Evolutionary conservation across 1,284 basidiomycete genomes (phyloP), one percentile per base, ranked within the genome.

Genomic region (Mrakiaceae sp.): DNA sequence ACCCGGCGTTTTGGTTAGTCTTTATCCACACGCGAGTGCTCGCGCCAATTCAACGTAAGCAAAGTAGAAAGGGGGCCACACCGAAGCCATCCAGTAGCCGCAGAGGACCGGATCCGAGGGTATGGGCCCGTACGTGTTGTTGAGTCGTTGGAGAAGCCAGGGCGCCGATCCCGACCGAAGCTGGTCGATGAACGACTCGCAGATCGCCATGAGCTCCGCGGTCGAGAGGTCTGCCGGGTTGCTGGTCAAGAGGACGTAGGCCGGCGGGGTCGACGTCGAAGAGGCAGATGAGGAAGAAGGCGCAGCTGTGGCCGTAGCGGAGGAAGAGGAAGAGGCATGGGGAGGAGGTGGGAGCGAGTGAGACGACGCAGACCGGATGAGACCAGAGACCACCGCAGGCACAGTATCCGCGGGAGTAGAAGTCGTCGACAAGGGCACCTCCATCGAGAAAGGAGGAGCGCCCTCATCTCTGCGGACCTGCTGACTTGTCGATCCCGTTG

Each of bases 71-170:
- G 27, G 27, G 27, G 27, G 27, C 27, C 27, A 27, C 69, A 82
- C 83, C 73, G 86, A 80, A 0, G 89, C 90, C 79, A 96, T 90
- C 88, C 90, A 97, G 75, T 88, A 96, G 49, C 84, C 84, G 73
- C 95, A 93, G 53, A 81, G 79, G 51, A 81, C 80, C 0, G 85
- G 81, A 73, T 79, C 68, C 76, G 70, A 70, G 7, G 77, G 87
- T 80, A 87, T 86, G 2, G 81, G 78, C 4, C 88, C 88, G 71
- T 86, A 87, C 0, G 84, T 84, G 69, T 81, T 83, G 73, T 88
- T 85, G 58, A 96, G 80, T 56, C 90, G 83, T 72, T 93, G 89
- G 3, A 90, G 83, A 49, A 96, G 84, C 88, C 93, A 95, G 48
- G 92, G 93, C 1, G 91, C 89, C 0, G 87, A 87, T 16, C 90